A percentile compares a stretch with the other conserved stretches of the same genome.
phyloP scores from a whole-genome alignment of 768 basidiomycete species.

The Multifurca ochricompacta region DNA sequence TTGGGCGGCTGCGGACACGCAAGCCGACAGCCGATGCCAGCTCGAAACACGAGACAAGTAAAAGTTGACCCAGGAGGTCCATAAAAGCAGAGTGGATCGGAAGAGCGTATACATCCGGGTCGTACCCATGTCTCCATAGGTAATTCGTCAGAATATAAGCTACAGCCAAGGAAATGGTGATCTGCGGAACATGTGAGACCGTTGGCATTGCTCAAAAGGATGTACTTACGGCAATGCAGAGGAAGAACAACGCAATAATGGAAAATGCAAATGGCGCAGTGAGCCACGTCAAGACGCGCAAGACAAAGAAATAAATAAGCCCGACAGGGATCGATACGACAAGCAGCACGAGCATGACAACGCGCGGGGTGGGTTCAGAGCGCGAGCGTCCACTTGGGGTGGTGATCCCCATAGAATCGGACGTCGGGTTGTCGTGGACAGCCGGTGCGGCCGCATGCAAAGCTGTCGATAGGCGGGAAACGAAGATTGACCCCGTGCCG shows the following conservation, averaged over 20 bases:
- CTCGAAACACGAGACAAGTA: slow-evolving; percentile 72
- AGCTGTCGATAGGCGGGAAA: slow-evolving; percentile 84
- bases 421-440: slow-evolving; percentile 20
- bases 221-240: slow-evolving; percentile 64
- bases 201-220: background rate
- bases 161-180: slow-evolving; percentile 56
- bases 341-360: slow-evolving; percentile 64
- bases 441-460: slow-evolving; percentile 55
- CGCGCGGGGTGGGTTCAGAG: slow-evolving; percentile 30
- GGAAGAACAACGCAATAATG: slow-evolving; percentile 58
- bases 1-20: slow-evolving; percentile 21
- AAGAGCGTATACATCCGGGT: slow-evolving; percentile 92
- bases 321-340: slow-evolving; percentile 75
- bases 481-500: slow-evolving; percentile 82
- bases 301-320: slow-evolving; percentile 59
- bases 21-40: slow-evolving; percentile 44
- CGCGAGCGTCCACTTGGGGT: slow-evolving; percentile 15
- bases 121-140: slow-evolving; percentile 69
- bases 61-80: slow-evolving; percentile 74
- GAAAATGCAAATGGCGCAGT: slow-evolving; percentile 61
- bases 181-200: slow-evolving; percentile 35
- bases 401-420: background rate
- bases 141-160: slow-evolving; percentile 62
- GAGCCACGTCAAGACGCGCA: slow-evolving; percentile 71
- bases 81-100: slow-evolving; percentile 86